Base-by-base conservation (phyloP, 2,329 filamentous ascomycete genomes). In the Diaporthe longicolla region DNA sequence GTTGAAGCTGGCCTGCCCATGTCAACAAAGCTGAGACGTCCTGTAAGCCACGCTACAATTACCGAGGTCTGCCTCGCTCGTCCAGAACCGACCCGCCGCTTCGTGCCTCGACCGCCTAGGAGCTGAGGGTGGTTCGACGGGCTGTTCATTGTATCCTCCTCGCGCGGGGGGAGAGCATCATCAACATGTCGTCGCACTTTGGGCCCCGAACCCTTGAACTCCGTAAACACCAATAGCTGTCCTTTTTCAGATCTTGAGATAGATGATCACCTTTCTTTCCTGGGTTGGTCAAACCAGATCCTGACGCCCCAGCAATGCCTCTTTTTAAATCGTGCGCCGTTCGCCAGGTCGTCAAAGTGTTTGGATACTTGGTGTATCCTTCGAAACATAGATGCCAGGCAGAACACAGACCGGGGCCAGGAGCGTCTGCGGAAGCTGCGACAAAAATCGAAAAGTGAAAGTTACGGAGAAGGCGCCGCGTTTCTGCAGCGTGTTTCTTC, bases 251-350 rank as follows among this genome's bases (percentile, higher is more conserved):
- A 75, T 73, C 48, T 71, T 72, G 48, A 75, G 50, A 66, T 71
- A 71, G 71, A 71, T 58, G 72, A 58, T 61, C 66, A 32, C 69
- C 61, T 48, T 37, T 72, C 50, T 71, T 65, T 73, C 73, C 66
- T 66, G 71, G 73, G 65, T 52, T 70, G 58, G 68, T 69, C 59
- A 75, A 66, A 54, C 65, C 71, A 61, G 71, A 73, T 50, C 73
- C 71, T 65, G 71, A 75, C 73, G 65, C 73, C 73, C 65, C 70
- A 61, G 72, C 58, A 70, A 71, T 73, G 71, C 72, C 66, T 69
- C 71, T 72, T 72, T 66, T 55, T 61, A 70, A 70, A 59, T 72
- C 73, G 50, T 71, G 71, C 73, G 73, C 74, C 70, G 52, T 76
- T 74, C 73, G 70, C 74, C 74, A 70, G 73, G 63, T 73, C 70